A percentile compares a stretch with the other conserved stretches of the same genome.
Evolutionary conservation across 2,329 filamentous ascomycete genomes (phyloP).

Genomic region (Botrytis galanthina): DNA sequence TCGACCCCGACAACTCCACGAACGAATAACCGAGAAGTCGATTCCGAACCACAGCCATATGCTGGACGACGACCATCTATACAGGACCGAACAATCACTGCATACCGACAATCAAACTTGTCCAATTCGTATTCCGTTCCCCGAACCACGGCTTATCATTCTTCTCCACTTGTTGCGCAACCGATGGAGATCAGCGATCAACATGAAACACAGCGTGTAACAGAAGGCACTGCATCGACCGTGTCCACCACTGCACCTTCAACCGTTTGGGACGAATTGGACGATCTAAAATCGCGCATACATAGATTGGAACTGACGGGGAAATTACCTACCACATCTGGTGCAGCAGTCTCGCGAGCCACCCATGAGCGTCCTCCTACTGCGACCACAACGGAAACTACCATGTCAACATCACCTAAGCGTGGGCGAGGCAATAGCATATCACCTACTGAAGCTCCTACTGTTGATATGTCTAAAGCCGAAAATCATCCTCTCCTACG

Average conservation of each 20-base stretch:
- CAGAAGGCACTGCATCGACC: constrained; percentile 79
- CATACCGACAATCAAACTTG: constrained; percentile 38
- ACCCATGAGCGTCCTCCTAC: constrained; percentile 79
- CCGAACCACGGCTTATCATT: constrained; percentile 43
- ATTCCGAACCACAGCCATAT: constrained; percentile 34
- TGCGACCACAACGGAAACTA: constrained; percentile 87
- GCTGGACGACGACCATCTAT: constrained; percentile 31
- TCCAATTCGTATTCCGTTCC: constrained; percentile 34
- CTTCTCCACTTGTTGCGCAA: constrained; percentile 57
- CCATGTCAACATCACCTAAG: constrained; percentile 85
- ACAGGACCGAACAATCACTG: constrained; percentile 29
- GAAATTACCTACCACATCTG: constrained; percentile 79
- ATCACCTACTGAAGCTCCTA: constrained; percentile 47
- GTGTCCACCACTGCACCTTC: constrained; percentile 85
- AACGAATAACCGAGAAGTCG: constrained; percentile 30
- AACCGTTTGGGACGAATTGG: constrained; percentile 96
- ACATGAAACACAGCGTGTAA: constrained; percentile 44
- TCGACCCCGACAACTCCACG: constrained; percentile 36
- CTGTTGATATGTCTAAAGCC: constrained; percentile 43
- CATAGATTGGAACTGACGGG: constrained; percentile 85
- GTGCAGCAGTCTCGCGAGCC: constrained; percentile 65
- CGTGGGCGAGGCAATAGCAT: constrained; percentile 54
- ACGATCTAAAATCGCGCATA: constrained; percentile 92
- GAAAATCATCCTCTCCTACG: constrained; percentile 76
- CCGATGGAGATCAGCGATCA: constrained; percentile 44